phyloP scores from a whole-genome alignment of 1,284 basidiomycete genomes.

The Tylopilus sp. region DNA sequence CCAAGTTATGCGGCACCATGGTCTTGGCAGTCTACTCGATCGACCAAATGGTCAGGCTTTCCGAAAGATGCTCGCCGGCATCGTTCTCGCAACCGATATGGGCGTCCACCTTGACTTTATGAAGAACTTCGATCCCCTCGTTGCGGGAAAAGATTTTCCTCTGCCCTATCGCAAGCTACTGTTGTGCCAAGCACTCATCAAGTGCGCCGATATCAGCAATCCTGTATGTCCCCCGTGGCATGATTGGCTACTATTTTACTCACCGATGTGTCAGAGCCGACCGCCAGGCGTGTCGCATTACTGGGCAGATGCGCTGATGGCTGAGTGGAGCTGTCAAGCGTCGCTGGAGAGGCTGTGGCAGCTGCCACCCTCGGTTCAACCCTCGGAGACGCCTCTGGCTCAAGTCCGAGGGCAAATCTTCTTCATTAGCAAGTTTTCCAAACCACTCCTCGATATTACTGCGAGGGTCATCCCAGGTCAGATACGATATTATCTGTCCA shows the following conservation, averaged over 20 bases:
- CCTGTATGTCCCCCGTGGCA: slow-evolving; percentile 57
- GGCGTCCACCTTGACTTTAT: slow-evolving; percentile 84
- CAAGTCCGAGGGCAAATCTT: slow-evolving; percentile 87
- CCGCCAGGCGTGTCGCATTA: slow-evolving; percentile 84
- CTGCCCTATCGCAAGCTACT: slow-evolving; percentile 56
- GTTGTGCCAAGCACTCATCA: slow-evolving; percentile 87
- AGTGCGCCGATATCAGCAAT: slow-evolving; percentile 96
- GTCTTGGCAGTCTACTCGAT: slow-evolving; percentile 63
- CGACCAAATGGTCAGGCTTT: slow-evolving; percentile 50
- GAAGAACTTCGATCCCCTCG: slow-evolving; percentile 49
- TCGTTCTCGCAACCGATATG: slow-evolving; percentile 92
- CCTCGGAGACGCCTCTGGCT: slow-evolving; percentile 58
- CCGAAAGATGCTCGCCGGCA: slow-evolving; percentile 69
- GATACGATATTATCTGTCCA: neutral
- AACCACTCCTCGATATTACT: slow-evolving; percentile 76
- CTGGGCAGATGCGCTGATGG: slow-evolving; percentile 82
- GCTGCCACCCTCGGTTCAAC: slow-evolving; percentile 68
- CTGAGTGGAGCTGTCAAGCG: slow-evolving; percentile 88
- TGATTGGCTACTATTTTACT: slow-evolving; percentile 11
- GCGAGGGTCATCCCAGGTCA: slow-evolving; percentile 69
- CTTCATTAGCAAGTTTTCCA: slow-evolving; percentile 79
- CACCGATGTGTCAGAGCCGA: slow-evolving; percentile 58
- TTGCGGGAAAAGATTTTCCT: slow-evolving; percentile 41
- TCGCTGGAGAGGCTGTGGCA: slow-evolving; percentile 72
- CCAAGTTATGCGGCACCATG: slow-evolving; percentile 76